phyloP scores from a whole-genome alignment of 805 yeast genomes.

The Schwanniomyces pseudopolymorphus region DNA sequence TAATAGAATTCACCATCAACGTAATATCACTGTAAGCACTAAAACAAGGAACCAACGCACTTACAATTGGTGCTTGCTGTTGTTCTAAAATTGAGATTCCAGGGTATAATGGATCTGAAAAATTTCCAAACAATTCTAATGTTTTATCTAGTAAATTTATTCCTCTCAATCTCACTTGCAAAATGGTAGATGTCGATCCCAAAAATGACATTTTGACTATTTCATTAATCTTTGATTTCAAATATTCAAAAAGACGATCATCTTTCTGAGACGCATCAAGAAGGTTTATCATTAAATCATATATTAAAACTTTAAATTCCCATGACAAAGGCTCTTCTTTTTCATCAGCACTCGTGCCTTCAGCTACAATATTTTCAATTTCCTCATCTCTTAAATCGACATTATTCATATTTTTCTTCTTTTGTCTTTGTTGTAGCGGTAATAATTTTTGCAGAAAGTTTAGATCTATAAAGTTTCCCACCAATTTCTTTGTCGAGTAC shows the following conservation, averaged over 20 bases:
- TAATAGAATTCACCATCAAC: slow-evolving; percentile 74
- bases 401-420: slow-evolving; percentile 23
- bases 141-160: slow-evolving; percentile 63
- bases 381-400: slow-evolving; percentile 42
- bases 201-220: slow-evolving; percentile 75
- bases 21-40: slow-evolving; percentile 67
- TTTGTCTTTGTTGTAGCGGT: slow-evolving; percentile 42
- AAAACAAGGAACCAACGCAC: slow-evolving; percentile 88
- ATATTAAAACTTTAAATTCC: slow-evolving; percentile 52
- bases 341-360: slow-evolving; percentile 33
- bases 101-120: slow-evolving; percentile 71
- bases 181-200: slow-evolving; percentile 73
- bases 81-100: slow-evolving; percentile 76
- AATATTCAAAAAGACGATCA: slow-evolving; percentile 33
- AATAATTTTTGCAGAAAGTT: slow-evolving; percentile 40
- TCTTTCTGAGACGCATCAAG: slow-evolving; percentile 40
- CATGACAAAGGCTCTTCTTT: slow-evolving; percentile 58
- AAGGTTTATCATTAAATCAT: slow-evolving; percentile 46
- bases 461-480: slow-evolving; percentile 36
- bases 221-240: slow-evolving; percentile 54
- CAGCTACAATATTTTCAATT: slow-evolving; percentile 39
- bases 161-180: slow-evolving; percentile 62
- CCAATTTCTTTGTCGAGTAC: slow-evolving; percentile 42
- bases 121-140: slow-evolving; percentile 56
- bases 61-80: slow-evolving; percentile 90